A percentile compares a stretch with the other conserved stretches of the same genome.
These are phyloP conservation scores for Cyclotella sp. DNA, from an alignment of 108 stramenopile species.

Conservation along the genomic window DNA sequence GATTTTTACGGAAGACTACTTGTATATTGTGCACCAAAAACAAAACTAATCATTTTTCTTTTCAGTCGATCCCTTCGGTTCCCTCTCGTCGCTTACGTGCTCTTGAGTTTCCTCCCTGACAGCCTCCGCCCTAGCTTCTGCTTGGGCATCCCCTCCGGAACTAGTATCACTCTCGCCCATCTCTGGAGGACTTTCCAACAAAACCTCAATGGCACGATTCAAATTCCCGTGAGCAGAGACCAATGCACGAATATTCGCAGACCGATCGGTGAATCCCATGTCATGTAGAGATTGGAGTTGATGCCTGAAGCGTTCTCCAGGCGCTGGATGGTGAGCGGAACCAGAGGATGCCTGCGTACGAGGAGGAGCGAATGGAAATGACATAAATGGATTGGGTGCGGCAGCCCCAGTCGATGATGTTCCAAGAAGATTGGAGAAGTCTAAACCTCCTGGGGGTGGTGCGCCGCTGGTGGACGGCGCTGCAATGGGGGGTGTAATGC, in stretches of 20 bases:
- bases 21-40: background rate
- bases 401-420: conserved; percentile 9
- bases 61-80: conserved; percentile 60
- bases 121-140: conserved; percentile 18
- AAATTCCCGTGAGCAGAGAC: conserved; percentile 80
- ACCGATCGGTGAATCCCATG: conserved; percentile 92
- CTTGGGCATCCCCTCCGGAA: background rate
- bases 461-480: conserved; percentile 7
- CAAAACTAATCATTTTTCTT: conserved; percentile 73
- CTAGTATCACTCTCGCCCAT: conserved; percentile 17
- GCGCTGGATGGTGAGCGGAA: conserved; percentile 35
- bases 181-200: conserved; percentile 60
- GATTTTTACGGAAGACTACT: background rate
- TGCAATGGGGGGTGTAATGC: conserved; percentile 23
- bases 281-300: conserved; percentile 78
- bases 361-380: conserved; percentile 25
- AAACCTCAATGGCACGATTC: conserved; percentile 83
- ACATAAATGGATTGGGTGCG: conserved; percentile 17
- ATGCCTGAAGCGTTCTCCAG: conserved; percentile 70
- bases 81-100: conserved; percentile 11
- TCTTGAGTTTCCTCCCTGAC: conserved; percentile 6
- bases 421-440: conserved; percentile 62
- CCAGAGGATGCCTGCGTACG: conserved; percentile 9
- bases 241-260: conserved; percentile 74
- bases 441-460: conserved; percentile 55